Evolutionary conservation across 2,329 filamentous ascomycete species (phyloP), one percentile per base, ranked within the genome.

Genomic region (Aspergillus brunneoviolaceus): DNA sequence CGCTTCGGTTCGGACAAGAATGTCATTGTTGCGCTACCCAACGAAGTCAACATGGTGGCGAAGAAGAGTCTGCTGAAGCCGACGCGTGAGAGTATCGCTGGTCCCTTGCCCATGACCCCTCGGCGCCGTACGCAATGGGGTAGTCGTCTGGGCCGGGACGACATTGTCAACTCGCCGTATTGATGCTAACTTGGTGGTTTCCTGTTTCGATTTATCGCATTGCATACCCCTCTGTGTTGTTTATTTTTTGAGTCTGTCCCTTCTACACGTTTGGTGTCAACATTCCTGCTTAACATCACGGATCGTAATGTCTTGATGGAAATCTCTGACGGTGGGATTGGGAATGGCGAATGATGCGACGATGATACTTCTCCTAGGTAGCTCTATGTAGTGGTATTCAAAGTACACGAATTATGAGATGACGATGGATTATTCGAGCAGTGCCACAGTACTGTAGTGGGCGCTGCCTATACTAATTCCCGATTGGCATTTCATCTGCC

Each of bases 11-110:
- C 89, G 5, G 95, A 99, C 77, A 96, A 96, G 85, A 97, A 97
- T 70, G 92, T 99, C 69, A 96, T 99, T 70, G 94, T 99, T 39
- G 95, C 95, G 0, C 81, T 99, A 64, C 93, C 95, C 2, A 96
- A 99, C 73, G 93, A 98, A 76, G 95, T 99, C 67, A 96, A 97
- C 77, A 98, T 98, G 93, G 91, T 99, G 12, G 89, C 89, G 50
- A 93, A 94, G 77, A 85, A 89, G 68, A 89, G 87, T 59, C 85
- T 99, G 72, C 91, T 91, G 82, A 88, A 88, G 71, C 92, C 94
- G 1, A 98, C 95, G 0, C 83, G 95, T 42, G 92, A 99, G 81
- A 97, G 92, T 75, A 98, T 99, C 74, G 90, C 91, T 39, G 76
- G 66, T 1, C 63, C 87, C 76, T 45, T 45, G n/a, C 63, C 80